Percentiles rank a stretch among this genome's conserved stretches.
phyloP scores from a whole-genome alignment of 2,329 filamentous ascomycete genomes.

The Aspergillus sp. region DNA sequence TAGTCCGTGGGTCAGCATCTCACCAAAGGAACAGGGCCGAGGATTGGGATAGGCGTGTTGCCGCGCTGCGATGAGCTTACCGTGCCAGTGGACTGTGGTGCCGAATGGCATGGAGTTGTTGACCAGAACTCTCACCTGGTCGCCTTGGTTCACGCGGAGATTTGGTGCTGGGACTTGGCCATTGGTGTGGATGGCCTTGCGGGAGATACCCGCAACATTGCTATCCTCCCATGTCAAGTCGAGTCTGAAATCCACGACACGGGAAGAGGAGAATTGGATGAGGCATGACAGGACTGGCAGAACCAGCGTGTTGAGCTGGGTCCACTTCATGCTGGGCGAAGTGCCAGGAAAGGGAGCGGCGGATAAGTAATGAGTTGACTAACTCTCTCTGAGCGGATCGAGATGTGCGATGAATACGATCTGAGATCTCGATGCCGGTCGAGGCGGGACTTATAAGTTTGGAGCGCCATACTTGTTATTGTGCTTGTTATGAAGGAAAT shows the following conservation, averaged over 20 bases:
- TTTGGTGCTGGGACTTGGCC: constrained; percentile 36
- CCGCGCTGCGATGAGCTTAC: constrained; percentile 17
- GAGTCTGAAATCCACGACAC: constrained; percentile 6
- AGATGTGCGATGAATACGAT: not conserved
- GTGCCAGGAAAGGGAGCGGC: not conserved
- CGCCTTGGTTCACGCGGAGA: constrained; percentile 29
- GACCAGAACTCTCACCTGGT: constrained; percentile 35
- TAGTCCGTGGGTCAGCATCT: not conserved
- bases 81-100: constrained; percentile 38
- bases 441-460: not conserved
- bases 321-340: constrained; percentile 3
- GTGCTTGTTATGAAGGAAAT: not conserved
- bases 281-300: not conserved
- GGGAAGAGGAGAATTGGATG: not conserved
- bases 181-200: constrained; percentile 38
- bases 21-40: not conserved
- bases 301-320: not conserved
- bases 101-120: constrained; percentile 35
- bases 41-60: not conserved
- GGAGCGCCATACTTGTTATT: not conserved
- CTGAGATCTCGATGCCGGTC: not conserved
- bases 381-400: not conserved
- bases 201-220: constrained; percentile 34
- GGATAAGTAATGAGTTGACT: not conserved
- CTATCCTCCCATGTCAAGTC: constrained; percentile 39